Base-by-base conservation (phyloP, 371 early-diverging fungal species). In the Mycotypha africana region DNA sequence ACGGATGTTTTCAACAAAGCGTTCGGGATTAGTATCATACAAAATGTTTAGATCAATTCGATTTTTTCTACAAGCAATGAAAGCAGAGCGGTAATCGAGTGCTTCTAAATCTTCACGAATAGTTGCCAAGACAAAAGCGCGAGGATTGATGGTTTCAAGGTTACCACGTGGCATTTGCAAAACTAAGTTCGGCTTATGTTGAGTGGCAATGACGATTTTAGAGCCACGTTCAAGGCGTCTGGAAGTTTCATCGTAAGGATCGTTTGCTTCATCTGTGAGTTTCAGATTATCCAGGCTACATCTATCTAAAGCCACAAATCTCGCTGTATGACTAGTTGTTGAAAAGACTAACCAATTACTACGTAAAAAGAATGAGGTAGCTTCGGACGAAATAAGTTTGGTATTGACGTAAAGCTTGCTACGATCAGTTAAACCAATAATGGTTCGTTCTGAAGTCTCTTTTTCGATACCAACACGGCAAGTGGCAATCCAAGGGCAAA, bases 131-230 rank as follows among this genome's bases (percentile, higher is more conserved):
- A 96, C 94, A 58, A 98, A 67, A 1, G 95, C 91, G 5, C 97
- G 82, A 4, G 98, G 98, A 21, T 79, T 77, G n/a, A 98, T 77
- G 0, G 97, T 95, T 63, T 98, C 98, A 38, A 97, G 66, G 47
- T 98, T 98, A 23, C 98, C 98, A 17, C 97, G 84, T 12, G 95
- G 97, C 94, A 96, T 93, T 50, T 97, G 96, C 47, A 97, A 63
- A 1, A 97, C 77, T 14, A 97, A 68, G 39, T 71, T 71, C 3
- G 85, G 84, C 45, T 78, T 84, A 22, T 59, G 65, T 7, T 90
- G 88, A 15, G 81, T 70, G 0, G 89, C 90, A 46, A 84, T 45
- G 0, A 95, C 89, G 58, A 95, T 88, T 30, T 77, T 76, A 7
- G 94, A 73, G 8, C 96, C 97, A 43, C 95, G 85, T 70, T 98